These are phyloP conservation scores for Lasiosphaeria ovina DNA, from an alignment of 495 filamentous ascomycete species.

Conservation along the genomic window DNA sequence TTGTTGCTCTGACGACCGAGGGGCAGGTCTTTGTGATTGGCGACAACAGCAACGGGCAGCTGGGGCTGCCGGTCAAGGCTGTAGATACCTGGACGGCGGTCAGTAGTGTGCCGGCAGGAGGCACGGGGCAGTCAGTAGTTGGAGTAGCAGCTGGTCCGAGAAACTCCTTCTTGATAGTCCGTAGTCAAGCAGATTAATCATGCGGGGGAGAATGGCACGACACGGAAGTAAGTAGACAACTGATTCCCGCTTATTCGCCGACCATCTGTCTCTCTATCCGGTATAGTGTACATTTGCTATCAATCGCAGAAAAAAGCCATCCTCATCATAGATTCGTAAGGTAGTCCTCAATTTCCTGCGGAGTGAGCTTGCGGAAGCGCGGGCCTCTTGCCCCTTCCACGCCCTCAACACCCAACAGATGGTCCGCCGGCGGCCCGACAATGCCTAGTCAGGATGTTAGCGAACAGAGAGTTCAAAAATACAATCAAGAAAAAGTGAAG, in stretches of 20 bases:
- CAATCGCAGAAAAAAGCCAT: conserved; percentile 17
- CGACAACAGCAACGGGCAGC: conserved; percentile 56
- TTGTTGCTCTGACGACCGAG: conserved; percentile 52
- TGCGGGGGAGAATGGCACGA: neutral
- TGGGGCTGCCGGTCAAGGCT: conserved; percentile 42
- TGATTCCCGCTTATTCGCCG: neutral
- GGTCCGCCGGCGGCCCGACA: conserved; percentile 88
- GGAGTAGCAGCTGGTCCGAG: conserved; percentile 47
- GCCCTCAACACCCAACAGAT: conserved; percentile 88
- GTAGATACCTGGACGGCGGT: conserved; percentile 36
- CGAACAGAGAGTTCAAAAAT: conserved; percentile 31
- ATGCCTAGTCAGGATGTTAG: conserved; percentile 61
- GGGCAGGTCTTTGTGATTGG: conserved; percentile 57
- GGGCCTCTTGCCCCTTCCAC: conserved; percentile 87
- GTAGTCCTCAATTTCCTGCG: conserved; percentile 98
- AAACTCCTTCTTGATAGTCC: conserved; percentile 43
- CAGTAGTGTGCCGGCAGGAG: conserved; percentile 25
- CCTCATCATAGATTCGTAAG: conserved; percentile 80
- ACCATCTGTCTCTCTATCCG: conserved; percentile 31
- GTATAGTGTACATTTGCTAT: conserved; percentile 41
- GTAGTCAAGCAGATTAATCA: conserved; percentile 13
- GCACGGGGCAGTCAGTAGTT: conserved; percentile 17
- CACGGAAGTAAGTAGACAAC: neutral
- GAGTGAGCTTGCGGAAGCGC: conserved; percentile 91
- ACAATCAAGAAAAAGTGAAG: neutral